These are phyloP conservation scores for Talaromyces borbonicus DNA, from an alignment of 495 filamentous ascomycete species.

Conservation along the genomic window DNA sequence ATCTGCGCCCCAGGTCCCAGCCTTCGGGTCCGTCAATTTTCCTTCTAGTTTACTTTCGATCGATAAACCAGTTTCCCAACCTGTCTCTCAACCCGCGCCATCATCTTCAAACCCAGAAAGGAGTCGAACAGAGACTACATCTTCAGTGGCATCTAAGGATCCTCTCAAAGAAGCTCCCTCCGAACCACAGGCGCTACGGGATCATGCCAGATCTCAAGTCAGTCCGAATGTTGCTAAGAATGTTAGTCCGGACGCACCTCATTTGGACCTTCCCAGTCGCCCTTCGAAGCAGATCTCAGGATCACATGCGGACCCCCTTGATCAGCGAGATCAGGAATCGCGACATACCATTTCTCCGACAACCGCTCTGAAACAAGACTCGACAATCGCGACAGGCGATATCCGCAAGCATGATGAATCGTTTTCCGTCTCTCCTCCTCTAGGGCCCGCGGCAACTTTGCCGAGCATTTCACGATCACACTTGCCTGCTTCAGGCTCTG, in stretches of 20 bases:
- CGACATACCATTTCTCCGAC: conserved; percentile 35
- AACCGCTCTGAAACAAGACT: conserved; percentile 27
- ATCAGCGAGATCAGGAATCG: conserved; percentile 18
- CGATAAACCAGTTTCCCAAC: conserved; percentile 19
- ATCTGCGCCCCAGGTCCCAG: conserved; percentile 70
- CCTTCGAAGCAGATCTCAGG: conserved; percentile 14
- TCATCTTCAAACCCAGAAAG: background rate
- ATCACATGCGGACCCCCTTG: conserved; percentile 3
- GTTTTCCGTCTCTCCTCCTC: background rate
- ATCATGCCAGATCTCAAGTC: conserved; percentile 12
- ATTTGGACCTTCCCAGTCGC: conserved; percentile 13
- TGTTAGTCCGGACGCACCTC: conserved; percentile 8
- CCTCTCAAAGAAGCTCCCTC: conserved; percentile 27
- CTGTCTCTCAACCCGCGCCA: conserved; percentile 17
- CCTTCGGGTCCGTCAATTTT: conserved; percentile 55
- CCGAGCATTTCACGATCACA: conserved; percentile 19
- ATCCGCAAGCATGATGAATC: conserved; percentile 14
- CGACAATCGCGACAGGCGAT: conserved; percentile 12
- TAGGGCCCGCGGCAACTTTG: conserved; percentile 13
- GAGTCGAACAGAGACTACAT: background rate
- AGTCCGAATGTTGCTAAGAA: conserved; percentile 18
- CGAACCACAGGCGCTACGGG: conserved; percentile 29
- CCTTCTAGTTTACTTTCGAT: conserved; percentile 20
- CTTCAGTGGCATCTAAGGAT: background rate
- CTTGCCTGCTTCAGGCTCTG: conserved; percentile 20